phyloP scores from a whole-genome alignment of 768 basidiomycete genomes.

The Cystobasidium tubakii region DNA sequence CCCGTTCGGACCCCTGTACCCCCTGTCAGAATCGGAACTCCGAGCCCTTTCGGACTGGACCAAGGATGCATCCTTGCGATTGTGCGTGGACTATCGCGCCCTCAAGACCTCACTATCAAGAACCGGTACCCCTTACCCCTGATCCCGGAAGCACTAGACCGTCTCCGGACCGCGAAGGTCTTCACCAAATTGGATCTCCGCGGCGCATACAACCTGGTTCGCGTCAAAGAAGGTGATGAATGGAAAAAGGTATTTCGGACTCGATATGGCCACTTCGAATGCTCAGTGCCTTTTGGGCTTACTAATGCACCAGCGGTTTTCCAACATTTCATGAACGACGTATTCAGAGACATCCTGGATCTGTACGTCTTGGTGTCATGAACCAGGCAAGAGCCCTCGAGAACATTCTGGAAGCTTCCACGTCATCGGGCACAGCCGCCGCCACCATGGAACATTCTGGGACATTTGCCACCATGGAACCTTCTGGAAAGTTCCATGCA shows the following conservation, averaged over 20 bases:
- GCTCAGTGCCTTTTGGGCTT: constrained; percentile 51
- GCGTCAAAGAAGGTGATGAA: constrained; percentile 52
- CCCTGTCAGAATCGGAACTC: background rate
- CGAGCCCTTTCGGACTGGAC: background rate
- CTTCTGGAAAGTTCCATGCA: too few relatives aligned
- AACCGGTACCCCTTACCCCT: constrained; percentile 41
- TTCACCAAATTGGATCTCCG: constrained; percentile 52
- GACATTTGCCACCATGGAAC: too few relatives aligned
- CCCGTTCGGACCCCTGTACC: background rate
- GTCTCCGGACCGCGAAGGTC: constrained; percentile 44
- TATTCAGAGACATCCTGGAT: constrained; percentile 51
- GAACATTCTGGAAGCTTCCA: too few relatives aligned
- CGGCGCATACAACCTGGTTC: constrained; percentile 53
- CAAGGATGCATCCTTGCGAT: constrained; percentile 17
- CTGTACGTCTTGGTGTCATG: too few relatives aligned
- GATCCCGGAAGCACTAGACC: constrained; percentile 36
- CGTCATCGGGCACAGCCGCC: too few relatives aligned
- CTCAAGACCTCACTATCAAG: constrained; percentile 40
- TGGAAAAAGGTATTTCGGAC: constrained; percentile 54
- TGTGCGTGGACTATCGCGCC: constrained; percentile 41
- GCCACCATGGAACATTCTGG: too few relatives aligned
- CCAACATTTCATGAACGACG: constrained; percentile 53
- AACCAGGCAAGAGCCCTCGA: too few relatives aligned
- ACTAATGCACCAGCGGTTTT: constrained; percentile 50
- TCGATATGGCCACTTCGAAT: constrained; percentile 52